A percentile compares a stretch with the other conserved stretches of the same genome.
phyloP scores from a whole-genome alignment of 805 yeast genomes.

The Schizosaccharomyces lindneri region DNA sequence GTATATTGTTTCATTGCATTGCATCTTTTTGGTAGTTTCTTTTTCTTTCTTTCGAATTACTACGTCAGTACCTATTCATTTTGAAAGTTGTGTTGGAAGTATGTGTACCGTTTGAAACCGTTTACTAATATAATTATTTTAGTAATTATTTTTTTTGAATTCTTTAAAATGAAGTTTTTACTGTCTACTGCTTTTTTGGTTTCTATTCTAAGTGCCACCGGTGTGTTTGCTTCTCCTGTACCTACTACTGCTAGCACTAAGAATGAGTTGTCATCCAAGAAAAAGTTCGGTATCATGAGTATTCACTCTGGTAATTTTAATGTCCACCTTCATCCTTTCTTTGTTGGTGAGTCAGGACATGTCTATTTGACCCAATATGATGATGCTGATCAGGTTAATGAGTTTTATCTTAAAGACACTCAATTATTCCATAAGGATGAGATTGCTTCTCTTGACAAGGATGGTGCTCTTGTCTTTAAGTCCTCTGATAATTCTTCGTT shows the following conservation, averaged over 20 bases:
- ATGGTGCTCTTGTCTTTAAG: background rate
- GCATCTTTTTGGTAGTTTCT: too few species aligned
- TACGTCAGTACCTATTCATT: too few species aligned
- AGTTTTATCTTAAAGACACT: background rate
- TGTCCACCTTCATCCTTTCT: background rate
- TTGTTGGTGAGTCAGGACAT: background rate
- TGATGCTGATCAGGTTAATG: background rate
- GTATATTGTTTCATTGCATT: too few species aligned
- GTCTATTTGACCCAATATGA: background rate
- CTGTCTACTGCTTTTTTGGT: too few species aligned
- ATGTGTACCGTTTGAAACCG: too few species aligned
- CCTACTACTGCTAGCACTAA: background rate
- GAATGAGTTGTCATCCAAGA: too few species aligned
- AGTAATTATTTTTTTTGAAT: too few species aligned
- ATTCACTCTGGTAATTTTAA: background rate
- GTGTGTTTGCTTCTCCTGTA: background rate
- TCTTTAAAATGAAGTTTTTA: too few species aligned
- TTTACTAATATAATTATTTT: too few species aligned
- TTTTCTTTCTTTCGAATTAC: too few species aligned
- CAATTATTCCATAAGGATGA: background rate
- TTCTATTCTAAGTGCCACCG: too few species aligned
- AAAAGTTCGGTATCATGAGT: background rate
- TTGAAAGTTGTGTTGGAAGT: too few species aligned
- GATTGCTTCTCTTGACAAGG: background rate
- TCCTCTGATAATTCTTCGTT: background rate